Conservation (phyloP, 2,329 filamentous ascomycete genomes). For the Alternaria solani region DNA sequence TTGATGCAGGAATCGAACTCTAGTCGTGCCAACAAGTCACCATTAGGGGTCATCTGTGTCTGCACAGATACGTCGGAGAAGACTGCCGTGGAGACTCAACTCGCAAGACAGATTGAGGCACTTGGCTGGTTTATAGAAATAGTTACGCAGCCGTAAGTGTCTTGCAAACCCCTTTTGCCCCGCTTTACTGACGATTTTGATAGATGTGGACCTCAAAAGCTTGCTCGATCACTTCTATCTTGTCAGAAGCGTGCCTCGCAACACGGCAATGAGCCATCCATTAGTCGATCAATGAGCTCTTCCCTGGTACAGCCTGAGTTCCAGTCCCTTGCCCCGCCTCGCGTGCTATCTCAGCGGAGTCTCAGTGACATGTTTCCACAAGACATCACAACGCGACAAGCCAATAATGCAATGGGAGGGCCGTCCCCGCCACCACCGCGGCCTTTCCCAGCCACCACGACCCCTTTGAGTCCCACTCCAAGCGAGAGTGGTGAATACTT, state of each 20-base stretch:
- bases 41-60: constrained; percentile 38
- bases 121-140: constrained; percentile 39
- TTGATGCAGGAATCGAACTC: constrained; percentile 27
- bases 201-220: constrained; percentile 40
- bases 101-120: constrained; percentile 31
- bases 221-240: constrained; percentile 34
- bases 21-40: constrained; percentile 22
- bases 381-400: constrained; percentile 6
- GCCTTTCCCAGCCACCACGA: constrained; percentile 27
- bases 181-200: neutral
- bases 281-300: constrained; percentile 29
- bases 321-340: constrained; percentile 21
- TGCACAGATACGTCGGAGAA: constrained; percentile 42
- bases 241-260: constrained; percentile 30
- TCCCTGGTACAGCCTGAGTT: constrained; percentile 12
- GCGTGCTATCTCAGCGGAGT: constrained; percentile 29
- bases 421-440: constrained; percentile 24
- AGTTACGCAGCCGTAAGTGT: constrained; percentile 38
- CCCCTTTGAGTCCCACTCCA: constrained; percentile 25
- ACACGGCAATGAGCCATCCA: constrained; percentile 21
- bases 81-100: constrained; percentile 29
- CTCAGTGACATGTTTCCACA: constrained; percentile 31
- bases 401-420: neutral
- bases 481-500: constrained; percentile 35
- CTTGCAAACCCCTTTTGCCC: neutral